Base-by-base conservation (phyloP, 768 basidiomycete genomes). In the Podaxis pistillaris region DNA sequence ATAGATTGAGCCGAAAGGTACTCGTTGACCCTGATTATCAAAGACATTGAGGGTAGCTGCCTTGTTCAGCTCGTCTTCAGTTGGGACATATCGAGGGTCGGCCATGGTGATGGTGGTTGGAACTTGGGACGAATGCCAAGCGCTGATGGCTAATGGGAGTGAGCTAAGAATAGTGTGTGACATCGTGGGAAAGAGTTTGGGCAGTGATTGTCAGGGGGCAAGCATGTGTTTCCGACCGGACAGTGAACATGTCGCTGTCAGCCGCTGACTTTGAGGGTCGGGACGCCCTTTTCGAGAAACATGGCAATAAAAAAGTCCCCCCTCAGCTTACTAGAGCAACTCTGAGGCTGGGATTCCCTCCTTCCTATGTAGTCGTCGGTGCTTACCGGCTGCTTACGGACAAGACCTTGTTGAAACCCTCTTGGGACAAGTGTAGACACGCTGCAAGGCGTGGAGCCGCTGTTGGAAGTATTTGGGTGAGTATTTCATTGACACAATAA, bases 391-490 rank as follows among this genome's bases (percentile, higher is more conserved):
- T 97, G 5, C 81, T 86, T 68, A 93, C 90, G 0, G 94, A 96
- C 72, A 78, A 82, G 41, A 74, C 74, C 13, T 76, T 96, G 37
- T 87, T 85, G 63, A 75, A 79, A 26, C 93, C 94, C 3, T 87
- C 90, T 7, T 93, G 94, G 92, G 77, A 90, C 69, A 95, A 93
- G 75, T 91, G 93, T 71, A 83, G 80, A 65, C 89, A 96, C 73
- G 95, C 90, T 0, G 83, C 84, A 1, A 70, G 81, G 52, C 78
- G 94, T 19, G 94, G 95, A 0, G 76, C 83, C 0, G 73, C 83
- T 15, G 88, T 93, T 44, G 94, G 89, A 0, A 70, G 81, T 0
- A 72, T 83, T 36, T 94, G 91, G 91, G 91, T 89, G 68, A 41
- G 81, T 74, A 19, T 11, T 13, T 22, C 40, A 26, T 33, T 33